These are phyloP conservation scores for Filobasidium wieringae DNA, from an alignment of 768 basidiomycete genomes.

Conservation along the genomic window DNA sequence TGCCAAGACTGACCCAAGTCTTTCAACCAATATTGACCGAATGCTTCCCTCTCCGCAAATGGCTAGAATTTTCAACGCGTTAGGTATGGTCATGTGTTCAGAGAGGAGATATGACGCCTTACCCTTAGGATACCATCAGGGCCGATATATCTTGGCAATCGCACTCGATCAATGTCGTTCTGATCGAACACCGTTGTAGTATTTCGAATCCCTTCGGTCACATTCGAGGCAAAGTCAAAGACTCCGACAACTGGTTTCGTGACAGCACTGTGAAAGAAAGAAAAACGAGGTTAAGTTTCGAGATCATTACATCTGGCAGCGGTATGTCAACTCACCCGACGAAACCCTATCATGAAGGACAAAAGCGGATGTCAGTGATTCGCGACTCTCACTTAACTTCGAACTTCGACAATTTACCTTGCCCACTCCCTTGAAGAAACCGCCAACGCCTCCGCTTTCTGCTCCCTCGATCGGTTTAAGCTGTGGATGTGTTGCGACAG, in stretches of 20 bases:
- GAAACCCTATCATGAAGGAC: slow-evolving; percentile 43
- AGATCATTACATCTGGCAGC: background rate
- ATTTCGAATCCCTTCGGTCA: slow-evolving; percentile 93
- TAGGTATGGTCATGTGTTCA: too few species aligned
- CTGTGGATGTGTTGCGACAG: slow-evolving; percentile 40
- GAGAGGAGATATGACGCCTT: slow-evolving; percentile 31
- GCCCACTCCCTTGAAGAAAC: slow-evolving; percentile 96
- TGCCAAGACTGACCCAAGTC: slow-evolving; percentile 49
- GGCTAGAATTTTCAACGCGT: slow-evolving; percentile 46
- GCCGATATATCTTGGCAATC: slow-evolving; percentile 76
- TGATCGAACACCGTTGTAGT: slow-evolving; percentile 97
- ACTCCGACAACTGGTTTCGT: slow-evolving; percentile 96
- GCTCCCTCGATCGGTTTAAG: slow-evolving; percentile 96
- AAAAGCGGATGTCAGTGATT: background rate
- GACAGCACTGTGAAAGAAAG: slow-evolving; percentile 51
- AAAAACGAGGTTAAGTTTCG: background rate
- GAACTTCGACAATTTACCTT: slow-evolving; percentile 44
- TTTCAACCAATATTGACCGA: slow-evolving; percentile 94
- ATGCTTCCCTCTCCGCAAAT: slow-evolving; percentile 75
- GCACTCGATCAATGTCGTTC: slow-evolving; percentile 71
- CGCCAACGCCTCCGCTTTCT: slow-evolving; percentile 80
- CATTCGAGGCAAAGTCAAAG: slow-evolving; percentile 88
- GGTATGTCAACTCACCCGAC: slow-evolving; percentile 55
- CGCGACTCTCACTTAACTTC: background rate
- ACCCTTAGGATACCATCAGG: slow-evolving; percentile 79